These are phyloP conservation scores for Bryum argenteum DNA, from an alignment of 225 moss, liverwort and hornwort species.

Conservation along the genomic window DNA sequence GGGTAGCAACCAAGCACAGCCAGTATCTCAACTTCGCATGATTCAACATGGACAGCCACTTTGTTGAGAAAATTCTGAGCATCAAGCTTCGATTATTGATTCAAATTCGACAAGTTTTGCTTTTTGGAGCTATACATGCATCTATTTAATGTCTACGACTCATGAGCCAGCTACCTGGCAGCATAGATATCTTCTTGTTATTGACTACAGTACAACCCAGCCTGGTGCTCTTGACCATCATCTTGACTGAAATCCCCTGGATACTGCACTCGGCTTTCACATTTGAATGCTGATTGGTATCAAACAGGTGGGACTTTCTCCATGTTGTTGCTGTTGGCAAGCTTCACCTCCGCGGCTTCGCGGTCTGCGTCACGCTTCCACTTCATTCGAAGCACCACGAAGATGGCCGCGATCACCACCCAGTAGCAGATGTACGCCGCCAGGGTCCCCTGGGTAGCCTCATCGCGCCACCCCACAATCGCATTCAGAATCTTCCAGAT, in stretches of 20 bases:
- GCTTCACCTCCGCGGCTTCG: slow-evolving; percentile 8
- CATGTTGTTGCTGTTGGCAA: neutral
- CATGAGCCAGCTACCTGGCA: neutral
- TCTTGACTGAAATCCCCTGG: neutral
- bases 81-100: neutral
- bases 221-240: neutral
- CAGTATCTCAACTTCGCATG: too few species aligned
- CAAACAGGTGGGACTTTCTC: slow-evolving; percentile 23
- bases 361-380: slow-evolving; percentile 29
- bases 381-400: slow-evolving; percentile 3
- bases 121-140: slow-evolving; percentile 5
- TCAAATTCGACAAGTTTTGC: neutral
- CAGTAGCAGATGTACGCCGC: slow-evolving; percentile 36
- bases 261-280: neutral
- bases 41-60: too few species aligned
- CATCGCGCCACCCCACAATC: slow-evolving; percentile 31
- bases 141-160: neutral
- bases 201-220: neutral
- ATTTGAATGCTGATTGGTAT: too few species aligned
- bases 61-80: neutral
- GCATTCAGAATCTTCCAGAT: slow-evolving; percentile 41
- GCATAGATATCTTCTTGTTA: neutral
- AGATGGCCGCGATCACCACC: neutral
- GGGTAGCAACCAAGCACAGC: too few species aligned
- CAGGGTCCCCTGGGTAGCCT: slow-evolving; percentile 24